Base-by-base conservation (phyloP, 164 flowering plant genomes). In the Chimonanthus salicifolius region DNA sequence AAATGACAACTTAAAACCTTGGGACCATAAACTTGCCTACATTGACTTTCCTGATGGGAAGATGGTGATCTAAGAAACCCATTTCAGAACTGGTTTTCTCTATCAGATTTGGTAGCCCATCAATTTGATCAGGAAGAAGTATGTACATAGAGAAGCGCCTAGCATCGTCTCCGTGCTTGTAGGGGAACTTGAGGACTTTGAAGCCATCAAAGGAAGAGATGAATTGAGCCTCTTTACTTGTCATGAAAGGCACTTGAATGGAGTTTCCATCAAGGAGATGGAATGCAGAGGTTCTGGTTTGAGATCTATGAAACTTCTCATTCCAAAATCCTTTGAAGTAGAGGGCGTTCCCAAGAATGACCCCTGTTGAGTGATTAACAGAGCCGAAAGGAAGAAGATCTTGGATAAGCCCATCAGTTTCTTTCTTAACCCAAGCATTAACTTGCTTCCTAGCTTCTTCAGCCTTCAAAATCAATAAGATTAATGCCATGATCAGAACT, bases 261-360 rank as follows among this genome's bases (percentile, higher is more conserved):
- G 47, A 13, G 9, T 47, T 62, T 3, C 83, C 81, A 33, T 80
- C 67, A 2, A 75, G 79, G 67, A 81, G 81, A 49, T 79, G 65
- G 46, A 84, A 82, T 47, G 77, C 75, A 7, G 58, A 10, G 9
- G 49, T 9, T 68, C 62, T 43, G 7, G 85, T 78, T 5, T 49
- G 49, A 7, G 68, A 58, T 54, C 2, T 8, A 33, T 74, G 54
- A 47, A 82, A 79, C 13, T 4, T 20, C 6, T 16, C 5, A 9
- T 15, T 15, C 82, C 84, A 82, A 1, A 18, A n/a, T 63, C 82
- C 80, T 66, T 79, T 79, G 71, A 82, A 79, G 69, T 81, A 81
- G 15, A 81, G 72, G 47, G 81, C 79, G 70, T 78, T 78, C 20
- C 74, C 79, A 2, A 76, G 68, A 0, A 78, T 69, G 45, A 77